These are phyloP conservation scores for Turritis glabra DNA, from an alignment of 345 rosid species.

Conservation along the genomic window DNA sequence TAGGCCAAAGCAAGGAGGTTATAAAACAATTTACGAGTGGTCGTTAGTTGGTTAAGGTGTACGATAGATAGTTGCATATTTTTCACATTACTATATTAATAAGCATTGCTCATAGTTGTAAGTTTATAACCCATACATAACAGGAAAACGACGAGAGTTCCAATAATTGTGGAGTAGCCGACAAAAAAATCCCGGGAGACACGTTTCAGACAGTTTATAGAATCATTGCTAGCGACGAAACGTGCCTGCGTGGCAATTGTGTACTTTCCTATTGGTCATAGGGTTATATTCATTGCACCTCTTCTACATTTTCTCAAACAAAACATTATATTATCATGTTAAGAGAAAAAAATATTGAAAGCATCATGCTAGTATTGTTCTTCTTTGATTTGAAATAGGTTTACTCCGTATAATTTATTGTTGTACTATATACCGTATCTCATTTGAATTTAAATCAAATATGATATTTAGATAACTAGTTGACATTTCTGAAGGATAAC, in stretches of 20 bases:
- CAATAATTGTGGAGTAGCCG: conserved; percentile 41
- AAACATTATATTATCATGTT: not conserved
- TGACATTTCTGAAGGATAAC: conserved; percentile 30
- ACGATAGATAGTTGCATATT: conserved; percentile 12
- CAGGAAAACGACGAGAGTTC: conserved; percentile 32
- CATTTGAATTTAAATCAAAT: conserved; percentile 14
- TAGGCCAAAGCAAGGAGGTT: not conserved
- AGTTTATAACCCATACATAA: too few species aligned
- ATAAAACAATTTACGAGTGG: conserved; percentile 25
- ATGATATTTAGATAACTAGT: conserved; percentile 19
- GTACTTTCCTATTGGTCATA: conserved; percentile 29
- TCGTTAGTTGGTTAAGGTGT: conserved; percentile 32
- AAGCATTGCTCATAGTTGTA: not conserved
- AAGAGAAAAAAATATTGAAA: not conserved
- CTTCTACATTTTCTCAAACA: not conserved
- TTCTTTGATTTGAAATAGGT: not conserved
- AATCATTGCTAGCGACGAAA: conserved; percentile 32
- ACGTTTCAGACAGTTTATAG: conserved; percentile 34
- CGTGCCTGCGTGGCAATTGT: conserved; percentile 37
- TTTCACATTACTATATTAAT: not conserved
- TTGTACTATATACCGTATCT: conserved; percentile 1
- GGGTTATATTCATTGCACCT: conserved; percentile 33
- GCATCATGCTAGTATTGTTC: not conserved
- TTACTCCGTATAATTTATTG: not conserved
- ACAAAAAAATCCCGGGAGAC: conserved; percentile 36